Conservation (phyloP, 1,139 yeast genomes). For the Lodderomyces oxycetoniae region DNA sequence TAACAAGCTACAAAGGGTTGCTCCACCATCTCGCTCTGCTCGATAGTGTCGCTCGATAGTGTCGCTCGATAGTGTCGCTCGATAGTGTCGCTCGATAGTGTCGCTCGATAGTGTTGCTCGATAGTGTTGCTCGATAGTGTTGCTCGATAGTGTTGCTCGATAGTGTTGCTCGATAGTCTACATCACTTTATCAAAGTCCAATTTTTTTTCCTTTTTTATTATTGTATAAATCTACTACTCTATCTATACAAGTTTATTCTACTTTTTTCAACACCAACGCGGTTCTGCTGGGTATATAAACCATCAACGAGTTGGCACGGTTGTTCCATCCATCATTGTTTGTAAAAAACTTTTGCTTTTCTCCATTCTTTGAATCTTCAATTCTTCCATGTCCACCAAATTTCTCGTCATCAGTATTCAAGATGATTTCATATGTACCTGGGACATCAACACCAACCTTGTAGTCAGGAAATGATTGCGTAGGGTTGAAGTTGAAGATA, state of each 20-base stretch:
- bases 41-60: too few relatives aligned
- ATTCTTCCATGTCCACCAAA: conserved; percentile 84
- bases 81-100: too few relatives aligned
- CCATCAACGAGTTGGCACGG: conserved; percentile 69
- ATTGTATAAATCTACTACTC: too few relatives aligned
- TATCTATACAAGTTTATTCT: background rate
- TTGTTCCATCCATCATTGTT: conserved; percentile 76
- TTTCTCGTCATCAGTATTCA: conserved; percentile 65
- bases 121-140: too few relatives aligned
- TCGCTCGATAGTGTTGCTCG: too few relatives aligned
- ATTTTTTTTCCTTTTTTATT: conserved; percentile 1
- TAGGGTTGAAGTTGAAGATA: conserved; percentile 85
- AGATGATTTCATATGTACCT: conserved; percentile 70
- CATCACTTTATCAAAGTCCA: too few relatives aligned
- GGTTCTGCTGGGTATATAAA: conserved; percentile 79
- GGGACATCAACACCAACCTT: conserved; percentile 80
- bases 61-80: too few relatives aligned
- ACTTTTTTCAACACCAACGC: conserved; percentile 54
- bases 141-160: too few relatives aligned
- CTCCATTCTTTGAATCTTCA: conserved; percentile 41
- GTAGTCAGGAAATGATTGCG: conserved; percentile 78
- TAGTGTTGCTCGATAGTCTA: too few relatives aligned
- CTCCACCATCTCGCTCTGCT: too few relatives aligned
- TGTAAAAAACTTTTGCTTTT: conserved; percentile 51
- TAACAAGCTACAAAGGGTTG: too few relatives aligned